Evolutionary conservation across 352 stramenopile species (phyloP).

Genomic region (Phytophthora europaea): DNA sequence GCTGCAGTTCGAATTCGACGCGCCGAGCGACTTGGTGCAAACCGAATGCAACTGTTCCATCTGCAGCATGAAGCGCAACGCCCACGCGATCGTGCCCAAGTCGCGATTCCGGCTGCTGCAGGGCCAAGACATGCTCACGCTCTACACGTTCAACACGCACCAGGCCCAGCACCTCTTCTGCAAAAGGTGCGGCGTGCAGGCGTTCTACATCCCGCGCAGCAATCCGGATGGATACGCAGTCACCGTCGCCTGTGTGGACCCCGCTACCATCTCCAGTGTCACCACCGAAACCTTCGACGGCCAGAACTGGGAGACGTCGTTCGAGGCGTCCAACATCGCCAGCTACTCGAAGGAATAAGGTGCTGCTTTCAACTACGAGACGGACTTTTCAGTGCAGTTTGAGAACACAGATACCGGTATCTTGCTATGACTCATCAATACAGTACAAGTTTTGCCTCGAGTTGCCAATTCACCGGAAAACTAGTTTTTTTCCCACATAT

Average conservation of each 20-base stretch:
- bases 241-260: conserved; percentile 77
- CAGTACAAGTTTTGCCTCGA: neutral
- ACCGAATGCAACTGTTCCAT: conserved; percentile 90
- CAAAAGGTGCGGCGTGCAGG: conserved; percentile 77
- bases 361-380: neutral
- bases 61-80: conserved; percentile 85
- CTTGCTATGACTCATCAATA: neutral
- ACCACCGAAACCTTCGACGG: conserved; percentile 78
- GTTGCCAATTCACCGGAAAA: neutral
- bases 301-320: conserved; percentile 70
- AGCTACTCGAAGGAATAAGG: conserved; percentile 27
- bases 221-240: conserved; percentile 85
- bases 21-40: conserved; percentile 57
- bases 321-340: conserved; percentile 19
- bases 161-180: conserved; percentile 86
- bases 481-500: neutral
- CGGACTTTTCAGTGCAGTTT: neutral
- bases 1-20: conserved; percentile 81
- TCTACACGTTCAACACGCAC: conserved; percentile 89
- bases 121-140: conserved; percentile 60
- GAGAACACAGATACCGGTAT: neutral
- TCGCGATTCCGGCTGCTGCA: conserved; percentile 63
- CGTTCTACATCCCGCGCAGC: conserved; percentile 86
- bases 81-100: conserved; percentile 72
- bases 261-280: conserved; percentile 57